Base-by-base conservation (phyloP, 176 grass and related monocot genomes). In the Panicum miliaceum region DNA sequence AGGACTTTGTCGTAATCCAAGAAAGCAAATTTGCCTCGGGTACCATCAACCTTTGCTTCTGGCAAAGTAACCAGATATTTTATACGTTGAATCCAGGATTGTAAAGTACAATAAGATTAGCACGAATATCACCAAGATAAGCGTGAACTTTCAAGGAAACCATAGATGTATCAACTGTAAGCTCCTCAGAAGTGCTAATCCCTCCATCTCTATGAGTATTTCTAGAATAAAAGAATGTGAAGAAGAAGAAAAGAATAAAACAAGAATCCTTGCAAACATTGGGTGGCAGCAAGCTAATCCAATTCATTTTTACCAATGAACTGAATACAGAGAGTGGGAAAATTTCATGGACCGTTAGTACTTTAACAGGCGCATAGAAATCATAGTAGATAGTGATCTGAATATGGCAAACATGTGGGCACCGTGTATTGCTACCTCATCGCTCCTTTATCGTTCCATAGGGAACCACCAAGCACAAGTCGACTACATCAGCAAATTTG, bases 11-110 rank as follows among this genome's bases (percentile, higher is more conserved):
- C 89, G 42, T 87, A 85, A 78, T 90, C 78, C 73, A 95, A 83
- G 87, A 95, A 90, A 67, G 84, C 60, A 67, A 90, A 82, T 85
- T 78, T 92, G 10, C 72, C 79, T 68, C 8, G 72, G 40, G 73
- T 80, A 90, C 87, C 93, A 85, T 93, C 87, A 85, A 98, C 59
- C 89, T 92, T 90, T 90, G 84, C 77, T 77, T 87, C 96, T 98
- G 84, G 22, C 63, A 81, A 45, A 46, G 89, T 9, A 89, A 81
- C 62, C 67, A 54, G 7, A 84, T 54, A 56, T 50, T 73, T 47
- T 64, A 82, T 74, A 26, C 74, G 22, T 86, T 63, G 48, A 32
- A 80, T 61, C 22, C 29, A 51, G 59, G 26, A 81, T 84, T 11
- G 82, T 43, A 64, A 36, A 86, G 83, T 10, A 52, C 3, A 32